Evolutionary conservation across 257 asterid species (phyloP).

Genomic region (Agastache rugosa): DNA sequence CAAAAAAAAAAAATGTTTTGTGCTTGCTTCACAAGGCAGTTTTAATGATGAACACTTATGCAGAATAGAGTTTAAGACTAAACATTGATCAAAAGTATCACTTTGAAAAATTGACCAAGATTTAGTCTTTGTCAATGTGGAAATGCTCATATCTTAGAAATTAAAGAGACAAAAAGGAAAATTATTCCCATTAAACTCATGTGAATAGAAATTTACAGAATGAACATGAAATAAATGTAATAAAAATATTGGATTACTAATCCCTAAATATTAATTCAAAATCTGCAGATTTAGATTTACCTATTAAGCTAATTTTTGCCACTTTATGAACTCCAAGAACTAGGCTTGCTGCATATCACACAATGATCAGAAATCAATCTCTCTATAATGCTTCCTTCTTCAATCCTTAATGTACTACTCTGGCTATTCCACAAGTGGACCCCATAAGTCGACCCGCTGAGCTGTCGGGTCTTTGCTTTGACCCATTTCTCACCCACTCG

Average conservation of each 20-base stretch:
- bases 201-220: not conserved
- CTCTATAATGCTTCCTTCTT: slow-evolving; percentile 68
- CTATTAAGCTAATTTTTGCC: not conserved
- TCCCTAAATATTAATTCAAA: not conserved
- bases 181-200: not conserved
- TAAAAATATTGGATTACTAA: not conserved
- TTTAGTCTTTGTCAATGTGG: slow-evolving; percentile 25
- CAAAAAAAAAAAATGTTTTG: not conserved
- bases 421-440: slow-evolving; percentile 79
- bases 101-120: slow-evolving; percentile 53
- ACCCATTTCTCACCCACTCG: slow-evolving; percentile 47
- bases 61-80: not conserved
- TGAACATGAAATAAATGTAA: not conserved
- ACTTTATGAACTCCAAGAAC: slow-evolving; percentile 26
- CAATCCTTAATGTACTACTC: slow-evolving; percentile 54
- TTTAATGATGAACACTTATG: slow-evolving; percentile 19
- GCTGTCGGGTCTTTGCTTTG: slow-evolving; percentile 47
- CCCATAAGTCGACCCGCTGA: slow-evolving; percentile 52
- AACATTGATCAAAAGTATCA: not conserved
- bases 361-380: slow-evolving; percentile 62
- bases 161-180: not conserved
- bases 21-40: slow-evolving; percentile 35
- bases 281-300: slow-evolving; percentile 8
- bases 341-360: slow-evolving; percentile 48
- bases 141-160: not conserved